Evolutionary conservation across 768 basidiomycete genomes (phyloP), one percentile per base, ranked within the genome.

Genomic region (Melanogaster broomeanus): DNA sequence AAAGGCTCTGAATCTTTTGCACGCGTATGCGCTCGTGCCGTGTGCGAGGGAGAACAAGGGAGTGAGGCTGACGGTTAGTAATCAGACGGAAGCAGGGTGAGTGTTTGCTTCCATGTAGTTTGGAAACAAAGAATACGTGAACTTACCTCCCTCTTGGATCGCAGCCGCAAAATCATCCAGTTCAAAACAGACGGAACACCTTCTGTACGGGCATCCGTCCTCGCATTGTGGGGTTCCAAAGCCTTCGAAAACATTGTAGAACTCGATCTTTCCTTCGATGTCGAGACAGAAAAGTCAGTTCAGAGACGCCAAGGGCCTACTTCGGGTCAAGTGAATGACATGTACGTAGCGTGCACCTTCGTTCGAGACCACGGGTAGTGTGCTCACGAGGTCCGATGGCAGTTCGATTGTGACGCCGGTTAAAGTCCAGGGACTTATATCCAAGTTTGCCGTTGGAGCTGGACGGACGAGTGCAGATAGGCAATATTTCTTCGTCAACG

Each of bases 401-500:
- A 67, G 63, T 33, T 53, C 57, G 4, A 10, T 47, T 37, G 59
- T 57, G 2, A 72, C 77, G 2, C 58, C 72, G 8, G 79, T 95
- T 27, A 68, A 67, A 11, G 82, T 96, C 1, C 77, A 76, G 30
- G 96, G 96, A 1, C 72, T 97, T 1, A 81, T 96, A 21, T 98
- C 96, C 1, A 89, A 87, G 54, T 94, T 97, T 53, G 61, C 79
- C 0, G 72, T 85, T 13, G 88, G 87, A 0, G 82, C 81, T 55
- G 95, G 94, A 6, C 74, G 96, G 34, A 78, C 83, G 2, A 83
- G 86, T 5, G 79, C 83, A 0, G 97, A 98, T 63, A 73, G 95
- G 2, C 97, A 98, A 58, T 98, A 90, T 68, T 90, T 91, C 70
- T 99, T 85, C 59, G 76, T 98, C 58, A 98, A 99, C 59, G 90